phyloP scores from a whole-genome alignment of 805 yeast genomes.

The Candida methanosorbosa region DNA sequence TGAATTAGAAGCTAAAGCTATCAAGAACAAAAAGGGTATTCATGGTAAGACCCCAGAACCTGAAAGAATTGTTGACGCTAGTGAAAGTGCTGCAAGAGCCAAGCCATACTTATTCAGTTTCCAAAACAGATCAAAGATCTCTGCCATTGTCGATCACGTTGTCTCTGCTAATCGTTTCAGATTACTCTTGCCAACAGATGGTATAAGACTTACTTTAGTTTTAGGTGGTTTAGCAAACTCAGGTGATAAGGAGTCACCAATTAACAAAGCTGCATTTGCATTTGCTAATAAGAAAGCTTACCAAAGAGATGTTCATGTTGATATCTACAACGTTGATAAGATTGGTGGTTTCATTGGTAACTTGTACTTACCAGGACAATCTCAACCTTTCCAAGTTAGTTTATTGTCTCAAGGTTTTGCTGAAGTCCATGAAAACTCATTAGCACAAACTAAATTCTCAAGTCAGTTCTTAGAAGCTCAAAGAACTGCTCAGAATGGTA shows the following conservation, averaged over 20 bases:
- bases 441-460: conserved; percentile 46
- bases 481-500: conserved; percentile 43
- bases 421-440: conserved; percentile 56
- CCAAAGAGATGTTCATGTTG: conserved; percentile 69
- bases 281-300: conserved; percentile 44
- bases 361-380: conserved; percentile 41
- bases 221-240: conserved; percentile 61
- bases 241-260: conserved; percentile 25
- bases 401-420: conserved; percentile 58
- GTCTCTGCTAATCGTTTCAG: conserved; percentile 61
- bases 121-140: conserved; percentile 52
- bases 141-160: conserved; percentile 68
- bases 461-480: conserved; percentile 53
- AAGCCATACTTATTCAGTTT: conserved; percentile 65
- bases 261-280: conserved; percentile 42
- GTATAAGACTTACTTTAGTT: conserved; percentile 57
- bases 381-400: conserved; percentile 46
- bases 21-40: conserved; percentile 50
- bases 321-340: conserved; percentile 62
- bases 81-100: conserved; percentile 65
- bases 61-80: conserved; percentile 67
- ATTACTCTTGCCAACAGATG: conserved; percentile 62
- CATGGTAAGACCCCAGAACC: conserved; percentile 49
- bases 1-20: conserved; percentile 59
- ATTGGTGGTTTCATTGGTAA: conserved; percentile 78